Conservation (phyloP, 1,284 basidiomycete species). For the Marasmius oreades region DNA sequence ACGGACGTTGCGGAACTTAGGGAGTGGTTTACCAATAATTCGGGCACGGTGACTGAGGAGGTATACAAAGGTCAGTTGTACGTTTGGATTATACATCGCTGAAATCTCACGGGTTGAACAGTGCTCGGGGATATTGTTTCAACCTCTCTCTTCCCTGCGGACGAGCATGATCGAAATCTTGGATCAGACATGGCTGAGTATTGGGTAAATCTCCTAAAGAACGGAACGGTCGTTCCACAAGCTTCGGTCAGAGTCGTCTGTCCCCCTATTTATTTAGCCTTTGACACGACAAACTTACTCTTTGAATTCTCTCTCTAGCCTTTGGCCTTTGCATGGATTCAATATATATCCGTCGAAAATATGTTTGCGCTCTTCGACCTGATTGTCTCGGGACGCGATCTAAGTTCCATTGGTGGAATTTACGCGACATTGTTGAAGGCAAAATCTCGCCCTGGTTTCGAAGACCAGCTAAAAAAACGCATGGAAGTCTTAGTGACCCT, state of each 20-base stretch:
- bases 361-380: constrained; percentile 35
- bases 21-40: constrained; percentile 26
- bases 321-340: constrained; percentile 9
- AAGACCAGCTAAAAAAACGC: constrained; percentile 24
- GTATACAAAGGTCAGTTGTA: constrained; percentile 31
- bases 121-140: not conserved
- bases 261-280: not conserved
- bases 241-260: not conserved
- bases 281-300: not conserved
- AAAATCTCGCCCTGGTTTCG: constrained; percentile 19
- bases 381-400: not conserved
- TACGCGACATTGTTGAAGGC: not conserved
- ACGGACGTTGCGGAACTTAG: constrained; percentile 27
- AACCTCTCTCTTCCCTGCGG: not conserved
- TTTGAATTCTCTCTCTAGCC: not conserved
- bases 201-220: not conserved
- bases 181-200: not conserved
- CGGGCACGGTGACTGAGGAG: constrained; percentile 16
- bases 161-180: constrained; percentile 1
- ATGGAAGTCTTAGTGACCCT: constrained; percentile 32
- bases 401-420: not conserved
- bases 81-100: not conserved
- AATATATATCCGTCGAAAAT: constrained; percentile 20
- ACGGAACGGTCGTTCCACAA: not conserved
- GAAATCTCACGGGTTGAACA: not conserved